A percentile compares a stretch with the other conserved stretches of the same genome.
These are phyloP conservation scores for Annulohypoxylon stygium DNA, from an alignment of 495 filamentous ascomycete genomes.

Conservation along the genomic window DNA sequence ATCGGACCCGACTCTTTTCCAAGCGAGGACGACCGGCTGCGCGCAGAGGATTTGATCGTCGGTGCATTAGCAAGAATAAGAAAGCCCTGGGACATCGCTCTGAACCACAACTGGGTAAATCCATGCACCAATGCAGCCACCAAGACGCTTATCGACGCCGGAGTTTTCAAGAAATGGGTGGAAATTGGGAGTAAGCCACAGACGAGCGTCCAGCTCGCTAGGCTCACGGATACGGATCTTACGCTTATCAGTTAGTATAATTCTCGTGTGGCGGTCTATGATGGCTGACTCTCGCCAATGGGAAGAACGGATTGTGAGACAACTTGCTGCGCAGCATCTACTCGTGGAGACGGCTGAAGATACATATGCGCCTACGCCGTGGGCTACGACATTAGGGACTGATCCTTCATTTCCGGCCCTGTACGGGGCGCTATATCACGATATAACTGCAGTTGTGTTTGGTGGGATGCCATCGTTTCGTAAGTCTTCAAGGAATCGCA, in stretches of 20 bases:
- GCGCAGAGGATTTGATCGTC: constrained; percentile 19
- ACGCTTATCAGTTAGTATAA: constrained; percentile 35
- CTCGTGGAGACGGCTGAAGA: constrained; percentile 25
- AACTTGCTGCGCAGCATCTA: constrained; percentile 26
- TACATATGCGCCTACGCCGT: constrained; percentile 27
- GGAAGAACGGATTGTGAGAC: constrained; percentile 24
- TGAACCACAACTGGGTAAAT: constrained; percentile 28
- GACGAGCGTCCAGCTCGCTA: constrained; percentile 38
- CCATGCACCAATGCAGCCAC: constrained; percentile 22
- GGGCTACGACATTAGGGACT: constrained; percentile 26
- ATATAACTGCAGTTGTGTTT: background rate
- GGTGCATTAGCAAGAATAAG: constrained; percentile 8
- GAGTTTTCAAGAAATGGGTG: constrained; percentile 49
- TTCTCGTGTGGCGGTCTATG: background rate
- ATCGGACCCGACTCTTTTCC: constrained; percentile 19
- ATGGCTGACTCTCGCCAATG: background rate
- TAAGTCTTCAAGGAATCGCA: constrained; percentile 25
- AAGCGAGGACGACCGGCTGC: constrained; percentile 13
- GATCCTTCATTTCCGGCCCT: constrained; percentile 34
- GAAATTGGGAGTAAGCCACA: constrained; percentile 36
- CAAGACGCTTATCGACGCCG: constrained; percentile 48
- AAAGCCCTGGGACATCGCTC: constrained; percentile 31
- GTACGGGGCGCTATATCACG: constrained; percentile 7
- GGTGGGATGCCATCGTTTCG: constrained; percentile 22
- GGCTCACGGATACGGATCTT: constrained; percentile 39